These are phyloP conservation scores for Letharia columbiana DNA, from an alignment of 495 filamentous ascomycete species.

Conservation along the genomic window DNA sequence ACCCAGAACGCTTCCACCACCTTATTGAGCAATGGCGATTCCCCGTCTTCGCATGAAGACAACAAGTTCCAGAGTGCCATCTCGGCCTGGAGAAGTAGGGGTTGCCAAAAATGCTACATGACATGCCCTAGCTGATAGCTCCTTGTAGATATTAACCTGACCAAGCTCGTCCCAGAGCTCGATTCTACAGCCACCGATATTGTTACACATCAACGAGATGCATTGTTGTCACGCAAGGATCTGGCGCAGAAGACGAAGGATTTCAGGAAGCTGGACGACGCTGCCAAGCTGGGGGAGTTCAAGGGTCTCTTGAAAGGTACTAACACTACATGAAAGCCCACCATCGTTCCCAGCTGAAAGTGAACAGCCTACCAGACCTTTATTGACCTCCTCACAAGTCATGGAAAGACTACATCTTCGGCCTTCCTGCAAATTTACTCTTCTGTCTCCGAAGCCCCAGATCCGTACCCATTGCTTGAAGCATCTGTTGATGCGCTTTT, in stretches of 20 bases:
- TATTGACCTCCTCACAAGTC: slow-evolving; percentile 90
- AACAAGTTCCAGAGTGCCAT: slow-evolving; percentile 96
- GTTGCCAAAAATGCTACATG: slow-evolving; percentile 11
- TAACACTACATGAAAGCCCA: background rate
- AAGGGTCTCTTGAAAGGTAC: slow-evolving; percentile 82
- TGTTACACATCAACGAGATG: slow-evolving; percentile 81
- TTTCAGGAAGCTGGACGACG: slow-evolving; percentile 90
- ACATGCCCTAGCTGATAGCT: slow-evolving; percentile 28
- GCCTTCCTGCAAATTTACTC: slow-evolving; percentile 90
- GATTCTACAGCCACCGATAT: slow-evolving; percentile 91
- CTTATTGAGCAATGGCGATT: slow-evolving; percentile 13
- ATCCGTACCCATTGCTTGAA: slow-evolving; percentile 93
- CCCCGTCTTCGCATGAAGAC: slow-evolving; percentile 40
- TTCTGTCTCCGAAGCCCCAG: slow-evolving; percentile 85
- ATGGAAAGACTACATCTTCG: slow-evolving; percentile 83
- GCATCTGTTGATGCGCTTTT: slow-evolving; percentile 91
- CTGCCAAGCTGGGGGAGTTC: slow-evolving; percentile 75
- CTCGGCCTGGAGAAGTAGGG: slow-evolving; percentile 87
- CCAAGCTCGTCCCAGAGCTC: slow-evolving; percentile 74
- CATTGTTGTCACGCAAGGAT: slow-evolving; percentile 89
- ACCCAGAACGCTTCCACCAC: slow-evolving; percentile 10
- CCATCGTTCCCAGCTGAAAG: slow-evolving; percentile 13
- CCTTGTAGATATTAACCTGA: slow-evolving; percentile 72
- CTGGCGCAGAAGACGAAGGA: slow-evolving; percentile 98
- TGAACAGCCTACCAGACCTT: slow-evolving; percentile 84